Evolutionary conservation across 2,329 filamentous ascomycete species (phyloP).

Genomic region (Aureobasidium sp.): DNA sequence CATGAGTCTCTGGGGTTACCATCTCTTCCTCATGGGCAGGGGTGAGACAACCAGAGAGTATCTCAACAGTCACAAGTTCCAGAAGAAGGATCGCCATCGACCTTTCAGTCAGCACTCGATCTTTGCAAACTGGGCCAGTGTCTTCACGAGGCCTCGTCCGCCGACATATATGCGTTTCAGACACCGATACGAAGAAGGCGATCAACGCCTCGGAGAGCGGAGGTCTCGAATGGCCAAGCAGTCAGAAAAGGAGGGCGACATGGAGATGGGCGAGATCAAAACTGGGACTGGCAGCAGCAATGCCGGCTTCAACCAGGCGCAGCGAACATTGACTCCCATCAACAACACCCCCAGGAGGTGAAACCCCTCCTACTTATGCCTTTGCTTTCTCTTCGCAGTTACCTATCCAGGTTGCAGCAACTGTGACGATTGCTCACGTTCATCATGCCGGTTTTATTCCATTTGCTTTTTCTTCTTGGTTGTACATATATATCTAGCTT

Average conservation of each 20-base stretch:
- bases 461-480: background rate
- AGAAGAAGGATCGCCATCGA: slow-evolving; percentile 81
- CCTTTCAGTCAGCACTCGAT: slow-evolving; percentile 75
- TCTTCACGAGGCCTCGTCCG: slow-evolving; percentile 72
- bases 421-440: slow-evolving; percentile 1
- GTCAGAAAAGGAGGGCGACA: slow-evolving; percentile 44
- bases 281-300: slow-evolving; percentile 15
- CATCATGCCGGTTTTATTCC: background rate
- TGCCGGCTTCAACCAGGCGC: slow-evolving; percentile 26
- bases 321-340: slow-evolving; percentile 12
- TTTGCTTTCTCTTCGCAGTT: background rate
- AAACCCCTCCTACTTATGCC: background rate
- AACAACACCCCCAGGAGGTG: slow-evolving; percentile 17
- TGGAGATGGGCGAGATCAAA: slow-evolving; percentile 60
- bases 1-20: slow-evolving; percentile 73
- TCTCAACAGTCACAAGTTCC: slow-evolving; percentile 90
- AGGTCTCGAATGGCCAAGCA: slow-evolving; percentile 41
- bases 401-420: background rate
- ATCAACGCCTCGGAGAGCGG: slow-evolving; percentile 64
- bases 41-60: slow-evolving; percentile 96
- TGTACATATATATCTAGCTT: slow-evolving; percentile 8
- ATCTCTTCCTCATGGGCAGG: slow-evolving; percentile 79
- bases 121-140: slow-evolving; percentile 69
- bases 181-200: slow-evolving; percentile 62
- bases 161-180: slow-evolving; percentile 90